These are phyloP conservation scores for Dactylellina parvicollis DNA, from an alignment of 2,329 filamentous ascomycete species.

Conservation along the genomic window DNA sequence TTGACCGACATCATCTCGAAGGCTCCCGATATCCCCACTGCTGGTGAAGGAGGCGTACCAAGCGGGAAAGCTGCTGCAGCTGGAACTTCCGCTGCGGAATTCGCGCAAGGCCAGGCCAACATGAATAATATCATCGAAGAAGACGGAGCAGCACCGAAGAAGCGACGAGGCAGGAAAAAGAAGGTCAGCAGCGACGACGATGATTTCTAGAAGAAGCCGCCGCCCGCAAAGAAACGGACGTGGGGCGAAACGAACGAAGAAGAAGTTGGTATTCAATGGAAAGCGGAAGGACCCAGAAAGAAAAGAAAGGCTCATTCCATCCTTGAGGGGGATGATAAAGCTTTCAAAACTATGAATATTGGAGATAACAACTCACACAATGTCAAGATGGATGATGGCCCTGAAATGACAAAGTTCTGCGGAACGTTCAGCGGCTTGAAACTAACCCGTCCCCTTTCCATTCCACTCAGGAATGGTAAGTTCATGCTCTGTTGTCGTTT, in stretches of 20 bases:
- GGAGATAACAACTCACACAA: no score
- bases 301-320: background rate
- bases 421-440: no score
- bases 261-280: background rate
- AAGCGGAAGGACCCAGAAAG: background rate
- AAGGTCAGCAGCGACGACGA: constrained; percentile 49
- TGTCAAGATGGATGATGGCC: no score
- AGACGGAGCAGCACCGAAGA: constrained; percentile 49
- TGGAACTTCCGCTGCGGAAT: constrained; percentile 11
- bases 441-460: no score
- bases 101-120: constrained; percentile 18
- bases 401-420: no score
- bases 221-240: constrained; percentile 12
- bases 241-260: constrained; percentile 11
- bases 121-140: constrained; percentile 53
- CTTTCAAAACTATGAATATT: no score
- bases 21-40: constrained; percentile 70
- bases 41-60: constrained; percentile 17
- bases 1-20: constrained; percentile 88
- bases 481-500: no score
- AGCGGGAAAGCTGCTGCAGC: constrained; percentile 19
- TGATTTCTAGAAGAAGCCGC: constrained; percentile 31
- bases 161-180: constrained; percentile 49
- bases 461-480: no score
- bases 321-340: no score